phyloP scores from a whole-genome alignment of 1,284 basidiomycete species.

The Neolentinus lepideus region DNA sequence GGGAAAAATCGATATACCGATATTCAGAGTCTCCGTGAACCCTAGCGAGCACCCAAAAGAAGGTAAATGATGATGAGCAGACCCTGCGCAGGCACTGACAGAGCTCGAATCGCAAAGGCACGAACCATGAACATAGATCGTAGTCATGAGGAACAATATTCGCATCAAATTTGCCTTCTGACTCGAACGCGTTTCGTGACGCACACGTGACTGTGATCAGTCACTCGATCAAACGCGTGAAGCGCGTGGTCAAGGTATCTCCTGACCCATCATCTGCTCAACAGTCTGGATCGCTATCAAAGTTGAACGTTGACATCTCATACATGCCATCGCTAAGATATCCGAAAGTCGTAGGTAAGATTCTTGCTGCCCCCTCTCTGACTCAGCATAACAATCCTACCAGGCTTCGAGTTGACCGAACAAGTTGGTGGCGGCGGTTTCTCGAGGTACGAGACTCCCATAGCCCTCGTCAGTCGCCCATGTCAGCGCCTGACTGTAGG shows the following conservation, averaged over 20 bases:
- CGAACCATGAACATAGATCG: no score
- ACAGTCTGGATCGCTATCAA: no score
- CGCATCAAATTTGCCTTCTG: no score
- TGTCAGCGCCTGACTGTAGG: background rate
- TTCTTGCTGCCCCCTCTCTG: background rate
- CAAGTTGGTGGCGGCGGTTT: conserved; percentile 84
- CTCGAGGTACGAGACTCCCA: conserved; percentile 49
- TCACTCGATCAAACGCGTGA: background rate
- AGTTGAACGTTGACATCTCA: no score
- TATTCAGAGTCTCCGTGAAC: no score
- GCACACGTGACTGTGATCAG: background rate
- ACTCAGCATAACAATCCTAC: background rate
- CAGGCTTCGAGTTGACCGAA: conserved; percentile 67
- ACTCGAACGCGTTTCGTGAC: no score
- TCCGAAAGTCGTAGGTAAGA: conserved; percentile 32
- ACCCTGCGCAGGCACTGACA: no score
- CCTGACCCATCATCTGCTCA: background rate
- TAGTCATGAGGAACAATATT: no score
- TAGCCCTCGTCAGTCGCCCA: background rate
- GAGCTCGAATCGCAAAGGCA: no score
- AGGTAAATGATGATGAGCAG: no score
- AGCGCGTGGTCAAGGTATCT: background rate
- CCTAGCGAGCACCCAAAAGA: no score
- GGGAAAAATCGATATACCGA: no score
- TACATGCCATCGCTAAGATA: conserved; percentile 11